A percentile compares a stretch with the other conserved stretches of the same genome.
Evolutionary conservation across 306 rosid species (phyloP).

Genomic region (Rosa lucieae): DNA sequence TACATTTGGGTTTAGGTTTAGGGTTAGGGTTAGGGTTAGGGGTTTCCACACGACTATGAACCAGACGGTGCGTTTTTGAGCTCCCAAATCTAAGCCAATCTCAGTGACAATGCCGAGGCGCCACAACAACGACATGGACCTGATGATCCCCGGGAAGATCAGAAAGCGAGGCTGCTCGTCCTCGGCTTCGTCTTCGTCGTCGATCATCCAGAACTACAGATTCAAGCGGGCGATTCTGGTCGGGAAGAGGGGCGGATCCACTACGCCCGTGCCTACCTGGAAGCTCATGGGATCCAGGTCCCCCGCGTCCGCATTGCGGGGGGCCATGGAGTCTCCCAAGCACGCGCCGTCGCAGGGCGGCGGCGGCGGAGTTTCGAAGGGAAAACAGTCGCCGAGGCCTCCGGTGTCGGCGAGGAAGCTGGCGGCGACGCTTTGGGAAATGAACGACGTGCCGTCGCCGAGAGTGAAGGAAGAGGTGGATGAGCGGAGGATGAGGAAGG

Average conservation of each 20-base stretch:
- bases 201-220: constrained; percentile 78
- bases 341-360: constrained; percentile 42
- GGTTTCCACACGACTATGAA: constrained; percentile 18
- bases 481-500: constrained; percentile 57
- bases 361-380: constrained; percentile 19
- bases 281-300: constrained; percentile 74
- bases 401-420: constrained; percentile 97
- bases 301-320: constrained; percentile 62
- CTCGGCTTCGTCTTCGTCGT: constrained; percentile 87
- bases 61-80: constrained; percentile 4
- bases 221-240: constrained; percentile 86
- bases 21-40: constrained; percentile 22
- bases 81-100: neutral
- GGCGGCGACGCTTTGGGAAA: constrained; percentile 98
- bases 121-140: constrained; percentile 46
- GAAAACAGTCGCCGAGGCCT: constrained; percentile 34
- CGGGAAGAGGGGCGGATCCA: constrained; percentile 84
- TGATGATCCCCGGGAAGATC: constrained; percentile 81
- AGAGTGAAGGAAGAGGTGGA: constrained; percentile 48
- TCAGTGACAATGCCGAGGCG: constrained; percentile 63
- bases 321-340: constrained; percentile 62
- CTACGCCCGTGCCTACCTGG: constrained; percentile 92
- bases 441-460: constrained; percentile 96
- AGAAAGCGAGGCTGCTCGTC: constrained; percentile 96
- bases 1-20: too few relatives aligned